A percentile compares a stretch with the other conserved stretches of the same genome.
Evolutionary conservation across 2,329 filamentous ascomycete species (phyloP).

Genomic region (Fusarium neocosmosporiellum): DNA sequence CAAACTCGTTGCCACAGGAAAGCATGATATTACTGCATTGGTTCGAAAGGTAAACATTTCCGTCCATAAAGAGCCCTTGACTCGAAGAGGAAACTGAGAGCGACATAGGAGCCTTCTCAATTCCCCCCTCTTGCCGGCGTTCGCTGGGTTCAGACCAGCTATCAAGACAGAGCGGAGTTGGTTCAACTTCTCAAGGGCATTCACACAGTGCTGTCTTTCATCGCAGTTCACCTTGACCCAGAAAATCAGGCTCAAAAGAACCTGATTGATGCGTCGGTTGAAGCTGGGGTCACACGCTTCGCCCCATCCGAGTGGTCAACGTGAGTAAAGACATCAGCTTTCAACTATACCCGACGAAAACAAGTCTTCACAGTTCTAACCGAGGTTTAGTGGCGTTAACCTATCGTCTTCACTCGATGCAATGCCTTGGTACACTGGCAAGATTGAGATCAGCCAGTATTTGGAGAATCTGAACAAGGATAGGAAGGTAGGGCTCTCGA

Average conservation of each 20-base stretch:
- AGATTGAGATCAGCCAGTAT: conserved; percentile 60
- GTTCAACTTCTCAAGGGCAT: conserved; percentile 53
- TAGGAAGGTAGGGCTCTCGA: conserved; percentile 47
- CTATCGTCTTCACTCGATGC: conserved; percentile 39
- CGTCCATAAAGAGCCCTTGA: neutral
- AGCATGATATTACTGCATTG: conserved; percentile 32
- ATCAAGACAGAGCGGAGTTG: conserved; percentile 53
- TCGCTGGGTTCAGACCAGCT: conserved; percentile 56
- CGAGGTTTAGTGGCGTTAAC: neutral
- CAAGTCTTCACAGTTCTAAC: neutral
- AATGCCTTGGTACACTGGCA: conserved; percentile 62
- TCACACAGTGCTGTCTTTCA: conserved; percentile 63
- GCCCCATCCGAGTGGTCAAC: conserved; percentile 67
- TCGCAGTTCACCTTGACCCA: conserved; percentile 50
- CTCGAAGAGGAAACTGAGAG: neutral
- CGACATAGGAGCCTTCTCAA: conserved; percentile 7
- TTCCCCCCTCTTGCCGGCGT: conserved; percentile 42
- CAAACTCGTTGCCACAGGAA: conserved; percentile 15
- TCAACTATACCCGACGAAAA: neutral
- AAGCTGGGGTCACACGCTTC: conserved; percentile 69
- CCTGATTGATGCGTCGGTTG: conserved; percentile 69
- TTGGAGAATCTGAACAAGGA: conserved; percentile 61
- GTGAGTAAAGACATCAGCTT: conserved; percentile 37
- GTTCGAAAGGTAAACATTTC: conserved; percentile 13
- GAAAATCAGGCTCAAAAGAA: conserved; percentile 59